Base-by-base conservation (phyloP, 352 stramenopile genomes). In the Pythium insidiosum region DNA sequence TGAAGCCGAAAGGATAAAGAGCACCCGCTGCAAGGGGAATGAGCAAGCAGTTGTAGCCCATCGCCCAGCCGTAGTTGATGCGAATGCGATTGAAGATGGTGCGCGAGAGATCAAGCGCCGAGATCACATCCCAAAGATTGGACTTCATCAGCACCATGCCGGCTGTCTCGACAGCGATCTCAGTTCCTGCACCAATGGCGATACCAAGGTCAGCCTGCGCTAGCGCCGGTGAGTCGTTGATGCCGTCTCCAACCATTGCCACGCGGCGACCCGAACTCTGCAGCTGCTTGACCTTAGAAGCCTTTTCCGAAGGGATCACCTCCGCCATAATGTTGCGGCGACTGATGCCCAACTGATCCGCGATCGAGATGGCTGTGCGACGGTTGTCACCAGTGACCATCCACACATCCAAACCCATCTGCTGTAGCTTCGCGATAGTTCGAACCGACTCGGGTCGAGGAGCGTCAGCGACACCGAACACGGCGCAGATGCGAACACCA, bases 301-400 rank as follows among this genome's bases (percentile, higher is more conserved):
- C 61, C 67, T 99, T 99, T 46, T 96, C 81, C 11, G 75, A 88
- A n/a, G 96, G 97, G 29, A 99, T 72, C 13, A 98, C 93, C 50
- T 98, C 95, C 1, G 95, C 87, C 68, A 98, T 91, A 1, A 99
- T 88, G 31, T 96, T 84, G 43, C 75, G 57, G n/a, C 71, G 73
- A 30, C 76, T 85, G 57, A 99, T 95, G 38, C 95, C 91, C 23
- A 99, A 63, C 36, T 96, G 71, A 21, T 88, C 61, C 2, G 95
- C 96, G 55, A 99, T 93, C 9, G 84, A 88, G 50, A 83, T 62
- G 16, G 97, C 96, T 10, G 96, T 99, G 20, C 85, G 70, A 18
- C 63, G 58, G 65, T 98, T 98, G 66, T 99, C 97, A 18, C 97
- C 97, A n/a, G 96, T 99, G n/a, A 99, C 67, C 94, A 99, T 99